Evolutionary conservation across 2,329 filamentous ascomycete species (phyloP).

Genomic region (Tolypocladium ovalisporum): DNA sequence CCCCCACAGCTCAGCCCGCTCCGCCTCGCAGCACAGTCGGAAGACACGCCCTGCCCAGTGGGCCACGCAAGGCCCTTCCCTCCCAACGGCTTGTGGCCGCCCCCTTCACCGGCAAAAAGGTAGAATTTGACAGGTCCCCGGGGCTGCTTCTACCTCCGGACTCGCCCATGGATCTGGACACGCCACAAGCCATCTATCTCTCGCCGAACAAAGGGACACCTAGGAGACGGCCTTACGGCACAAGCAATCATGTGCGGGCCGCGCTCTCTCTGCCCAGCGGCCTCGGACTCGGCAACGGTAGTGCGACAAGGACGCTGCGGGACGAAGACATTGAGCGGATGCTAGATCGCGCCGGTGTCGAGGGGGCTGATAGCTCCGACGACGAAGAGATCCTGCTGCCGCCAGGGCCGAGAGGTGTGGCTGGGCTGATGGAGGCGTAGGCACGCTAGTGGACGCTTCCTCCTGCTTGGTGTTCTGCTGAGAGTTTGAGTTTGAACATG

Average conservation of each 20-base stretch:
- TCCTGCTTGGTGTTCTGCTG: not conserved
- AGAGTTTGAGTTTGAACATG: not conserved
- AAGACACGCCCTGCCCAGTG: conserved; percentile 32
- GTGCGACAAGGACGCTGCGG: conserved; percentile 24
- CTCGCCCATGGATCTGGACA: conserved; percentile 37
- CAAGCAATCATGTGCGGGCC: conserved; percentile 22
- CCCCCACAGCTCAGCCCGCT: conserved; percentile 17
- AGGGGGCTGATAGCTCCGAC: conserved; percentile 42
- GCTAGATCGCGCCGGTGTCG: conserved; percentile 40
- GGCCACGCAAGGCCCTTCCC: conserved; percentile 41
- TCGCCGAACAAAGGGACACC: conserved; percentile 25
- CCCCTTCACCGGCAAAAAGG: conserved; percentile 28
- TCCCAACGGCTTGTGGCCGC: conserved; percentile 34
- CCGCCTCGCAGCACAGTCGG: conserved; percentile 7
- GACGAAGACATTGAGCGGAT: conserved; percentile 50
- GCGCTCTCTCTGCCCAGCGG: conserved; percentile 38
- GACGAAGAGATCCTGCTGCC: conserved; percentile 46
- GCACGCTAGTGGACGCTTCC: not conserved
- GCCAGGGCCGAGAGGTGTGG: conserved; percentile 14
- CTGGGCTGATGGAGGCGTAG: conserved; percentile 17
- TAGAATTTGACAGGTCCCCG: conserved; percentile 37
- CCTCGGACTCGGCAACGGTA: conserved; percentile 29
- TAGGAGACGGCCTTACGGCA: conserved; percentile 31
- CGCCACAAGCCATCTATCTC: conserved; percentile 18
- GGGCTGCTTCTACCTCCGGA: conserved; percentile 20